Base-by-base conservation (phyloP, 169 alveolate species). In the Cryptosporidium bovis region DNA sequence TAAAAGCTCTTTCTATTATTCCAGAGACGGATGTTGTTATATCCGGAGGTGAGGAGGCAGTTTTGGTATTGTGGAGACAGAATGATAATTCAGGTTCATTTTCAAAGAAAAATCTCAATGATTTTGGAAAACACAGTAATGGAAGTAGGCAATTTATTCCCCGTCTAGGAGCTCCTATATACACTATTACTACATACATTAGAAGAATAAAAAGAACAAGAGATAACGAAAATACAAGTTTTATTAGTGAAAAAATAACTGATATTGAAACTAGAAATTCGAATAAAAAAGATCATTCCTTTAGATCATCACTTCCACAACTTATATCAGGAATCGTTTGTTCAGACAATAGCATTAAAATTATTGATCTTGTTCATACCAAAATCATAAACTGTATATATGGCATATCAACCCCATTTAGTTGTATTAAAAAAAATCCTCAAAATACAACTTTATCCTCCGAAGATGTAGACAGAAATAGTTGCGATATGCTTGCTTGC, bases 1-100 rank as follows among this genome's bases (percentile, higher is more conserved):
- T 77, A 40, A 77, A 16, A 33, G 31, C 48, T 40, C 34, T 77
- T 31, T 44, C 29, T 58, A 77, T 77, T n/a, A 77, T 77, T 55
- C 87, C 87, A 24, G 71, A 56, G 10, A 60, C 77, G 1, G 71
- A 77, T 24, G 71, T 62, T n/a, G 69, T 77, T n/a, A 27, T 77
- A n/a, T 77, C 87, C 12, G 87, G 87, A 4, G 87, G 87, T n/a
- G 87, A 77, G 24, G 87, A 77, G 40, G 87, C 87, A 0, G 87
- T 77, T 20, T 20, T 77, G 15, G 87, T 77, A 1, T 7, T 77
- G 15, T 77, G 87, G 87, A 56, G 87, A 15, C 87, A 77, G 34
- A 77, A 58, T 34, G 51, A 51, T 29, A 18, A 65, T 24, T 71
- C 84, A 15, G 84, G 56, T 33, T 53, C 84, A 7, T 77, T 56